These are phyloP conservation scores for Erythrophleum fordii DNA, from an alignment of 306 rosid genomes.

Conservation along the genomic window DNA sequence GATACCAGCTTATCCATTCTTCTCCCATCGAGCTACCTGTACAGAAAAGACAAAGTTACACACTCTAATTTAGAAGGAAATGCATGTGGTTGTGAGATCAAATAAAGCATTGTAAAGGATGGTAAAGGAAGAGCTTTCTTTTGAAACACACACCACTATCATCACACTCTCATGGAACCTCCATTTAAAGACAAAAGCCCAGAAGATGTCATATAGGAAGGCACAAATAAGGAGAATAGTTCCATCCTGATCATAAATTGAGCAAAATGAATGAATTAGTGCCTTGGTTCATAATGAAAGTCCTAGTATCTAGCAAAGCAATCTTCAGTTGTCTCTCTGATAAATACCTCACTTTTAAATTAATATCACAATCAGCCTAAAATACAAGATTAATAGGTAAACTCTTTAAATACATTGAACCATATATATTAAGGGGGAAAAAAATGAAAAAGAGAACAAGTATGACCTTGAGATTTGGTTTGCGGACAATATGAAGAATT, in stretches of 20 bases:
- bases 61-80: neutral
- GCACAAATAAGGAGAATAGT: constrained; percentile 96
- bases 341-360: neutral
- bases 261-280: constrained; percentile 17
- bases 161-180: constrained; percentile 97
- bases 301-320: neutral
- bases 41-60: constrained; percentile 28
- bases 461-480: constrained; percentile 98
- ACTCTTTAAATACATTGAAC: neutral
- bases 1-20: constrained; percentile 93
- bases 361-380: neutral
- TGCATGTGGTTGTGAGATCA: constrained; percentile 8
- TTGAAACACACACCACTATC: constrained; percentile 86
- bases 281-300: constrained; percentile 1
- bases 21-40: constrained; percentile 96
- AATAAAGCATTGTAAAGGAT: too few species aligned
- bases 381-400: neutral
- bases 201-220: constrained; percentile 90
- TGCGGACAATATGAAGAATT: constrained; percentile 95
- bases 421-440: neutral
- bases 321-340: neutral
- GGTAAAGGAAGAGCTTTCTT: constrained; percentile 3
- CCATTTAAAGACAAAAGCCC: constrained; percentile 94
- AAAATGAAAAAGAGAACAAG: neutral
- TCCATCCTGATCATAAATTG: constrained; percentile 71